Evolutionary conservation across 2,329 filamentous ascomycete species (phyloP).

Genomic region (Verticillium tricorpus): DNA sequence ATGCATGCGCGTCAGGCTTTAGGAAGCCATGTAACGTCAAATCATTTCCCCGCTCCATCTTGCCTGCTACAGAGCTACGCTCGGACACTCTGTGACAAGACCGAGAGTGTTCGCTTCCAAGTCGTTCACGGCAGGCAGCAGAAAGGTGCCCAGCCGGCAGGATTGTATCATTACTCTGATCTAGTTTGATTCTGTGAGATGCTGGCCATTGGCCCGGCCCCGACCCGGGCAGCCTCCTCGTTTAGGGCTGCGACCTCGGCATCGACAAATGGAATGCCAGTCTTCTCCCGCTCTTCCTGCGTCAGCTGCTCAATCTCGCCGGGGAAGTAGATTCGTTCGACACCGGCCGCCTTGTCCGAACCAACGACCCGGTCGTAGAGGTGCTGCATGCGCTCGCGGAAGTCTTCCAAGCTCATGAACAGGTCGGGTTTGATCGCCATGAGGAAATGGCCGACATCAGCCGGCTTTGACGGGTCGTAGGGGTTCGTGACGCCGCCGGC

Average conservation of each 20-base stretch:
- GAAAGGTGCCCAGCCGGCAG: not conserved
- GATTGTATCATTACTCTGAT: not conserved
- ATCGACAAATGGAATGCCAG: slow-evolving; percentile 55
- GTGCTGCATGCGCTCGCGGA: slow-evolving; percentile 56
- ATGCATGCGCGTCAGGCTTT: not conserved
- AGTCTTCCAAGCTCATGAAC: slow-evolving; percentile 67
- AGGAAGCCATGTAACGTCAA: not conserved
- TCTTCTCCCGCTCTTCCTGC: slow-evolving; percentile 44
- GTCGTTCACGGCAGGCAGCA: not conserved
- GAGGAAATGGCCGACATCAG: slow-evolving; percentile 72
- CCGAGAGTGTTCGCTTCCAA: not conserved
- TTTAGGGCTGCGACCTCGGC: slow-evolving; percentile 54
- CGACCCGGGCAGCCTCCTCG: slow-evolving; percentile 43
- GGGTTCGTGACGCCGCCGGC: slow-evolving; percentile 73
- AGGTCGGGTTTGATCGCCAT: slow-evolving; percentile 70
- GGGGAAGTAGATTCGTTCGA: slow-evolving; percentile 57
- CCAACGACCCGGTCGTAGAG: slow-evolving; percentile 50
- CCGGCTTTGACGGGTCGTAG: slow-evolving; percentile 65
- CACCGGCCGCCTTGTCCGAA: slow-evolving; percentile 48
- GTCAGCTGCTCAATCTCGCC: slow-evolving; percentile 57
- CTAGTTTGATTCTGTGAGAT: not conserved
- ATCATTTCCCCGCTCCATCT: not conserved
- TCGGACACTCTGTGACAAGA: not conserved
- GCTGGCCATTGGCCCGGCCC: slow-evolving; percentile 18
- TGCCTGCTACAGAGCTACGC: not conserved